Evolutionary conservation across 2,329 filamentous ascomycete genomes (phyloP).

Genomic region (Metarhizium rileyi): DNA sequence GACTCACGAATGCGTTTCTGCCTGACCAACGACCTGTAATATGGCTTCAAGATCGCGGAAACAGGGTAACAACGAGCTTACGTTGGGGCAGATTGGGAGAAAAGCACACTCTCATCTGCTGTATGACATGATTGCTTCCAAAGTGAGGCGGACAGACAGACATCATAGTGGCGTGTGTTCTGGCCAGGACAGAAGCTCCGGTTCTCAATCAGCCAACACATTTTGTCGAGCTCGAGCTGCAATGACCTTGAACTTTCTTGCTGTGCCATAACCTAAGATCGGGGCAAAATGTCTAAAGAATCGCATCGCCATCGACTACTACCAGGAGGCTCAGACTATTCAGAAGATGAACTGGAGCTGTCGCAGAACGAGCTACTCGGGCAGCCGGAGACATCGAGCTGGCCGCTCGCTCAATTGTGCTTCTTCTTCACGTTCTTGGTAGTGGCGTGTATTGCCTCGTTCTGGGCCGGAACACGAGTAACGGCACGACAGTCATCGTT

Average conservation of each 20-base stretch:
- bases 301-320: conserved; percentile 3
- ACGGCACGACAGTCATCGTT: neutral
- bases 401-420: neutral
- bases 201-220: neutral
- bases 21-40: neutral
- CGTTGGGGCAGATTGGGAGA: neutral
- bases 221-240: neutral
- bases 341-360: conserved; percentile 6
- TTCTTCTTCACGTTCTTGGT: neutral
- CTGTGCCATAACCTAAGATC: neutral
- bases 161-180: neutral
- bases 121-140: too few relatives aligned
- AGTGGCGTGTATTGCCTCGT: conserved; percentile 1
- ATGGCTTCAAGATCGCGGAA: neutral
- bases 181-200: neutral
- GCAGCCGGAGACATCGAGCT: neutral
- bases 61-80: neutral
- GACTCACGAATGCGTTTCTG: neutral
- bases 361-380: neutral
- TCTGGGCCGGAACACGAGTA: conserved; percentile 6
- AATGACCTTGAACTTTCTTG: neutral
- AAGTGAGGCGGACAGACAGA: neutral
- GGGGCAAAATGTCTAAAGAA: conserved; percentile 1
- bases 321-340: conserved; percentile 1
- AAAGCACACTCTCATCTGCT: too few relatives aligned